phyloP scores from a whole-genome alignment of 495 filamentous ascomycete species.

The Oidiodendron maius region DNA sequence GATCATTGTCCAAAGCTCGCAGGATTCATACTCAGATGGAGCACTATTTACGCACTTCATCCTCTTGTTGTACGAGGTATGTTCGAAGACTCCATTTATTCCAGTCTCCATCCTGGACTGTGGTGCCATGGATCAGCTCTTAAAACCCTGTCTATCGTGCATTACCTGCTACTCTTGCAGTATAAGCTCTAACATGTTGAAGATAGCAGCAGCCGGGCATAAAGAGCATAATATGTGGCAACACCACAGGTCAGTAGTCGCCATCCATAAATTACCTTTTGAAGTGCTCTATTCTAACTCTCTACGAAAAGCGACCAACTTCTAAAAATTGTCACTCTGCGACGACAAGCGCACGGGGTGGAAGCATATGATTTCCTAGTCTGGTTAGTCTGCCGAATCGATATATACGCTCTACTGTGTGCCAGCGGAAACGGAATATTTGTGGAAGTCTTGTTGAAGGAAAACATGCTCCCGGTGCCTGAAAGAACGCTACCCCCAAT shows the following conservation, averaged over 20 bases:
- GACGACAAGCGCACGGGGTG: slow-evolving; percentile 36
- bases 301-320: slow-evolving; percentile 35
- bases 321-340: slow-evolving; percentile 40
- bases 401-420: slow-evolving; percentile 50
- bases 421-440: slow-evolving; percentile 48
- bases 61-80: slow-evolving; percentile 54
- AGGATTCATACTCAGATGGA: slow-evolving; percentile 51
- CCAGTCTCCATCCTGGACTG: too few species aligned
- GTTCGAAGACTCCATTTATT: slow-evolving; percentile 8
- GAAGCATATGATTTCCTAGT: slow-evolving; percentile 48
- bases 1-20: slow-evolving; percentile 34
- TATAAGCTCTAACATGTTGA: neutral
- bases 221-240: slow-evolving; percentile 47
- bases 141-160: too few species aligned
- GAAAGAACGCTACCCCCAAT: slow-evolving; percentile 25
- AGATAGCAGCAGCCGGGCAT: slow-evolving; percentile 43
- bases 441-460: slow-evolving; percentile 37
- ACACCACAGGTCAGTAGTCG: slow-evolving; percentile 30
- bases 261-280: too few species aligned
- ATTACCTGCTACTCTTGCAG: neutral
- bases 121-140: too few species aligned
- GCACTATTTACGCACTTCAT: slow-evolving; percentile 54
- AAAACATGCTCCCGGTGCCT: slow-evolving; percentile 41
- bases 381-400: slow-evolving; percentile 52
- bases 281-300: too few species aligned